Evolutionary conservation across 768 basidiomycete genomes (phyloP), one percentile per base, ranked within the genome.

Genomic region (Suillus sp.): DNA sequence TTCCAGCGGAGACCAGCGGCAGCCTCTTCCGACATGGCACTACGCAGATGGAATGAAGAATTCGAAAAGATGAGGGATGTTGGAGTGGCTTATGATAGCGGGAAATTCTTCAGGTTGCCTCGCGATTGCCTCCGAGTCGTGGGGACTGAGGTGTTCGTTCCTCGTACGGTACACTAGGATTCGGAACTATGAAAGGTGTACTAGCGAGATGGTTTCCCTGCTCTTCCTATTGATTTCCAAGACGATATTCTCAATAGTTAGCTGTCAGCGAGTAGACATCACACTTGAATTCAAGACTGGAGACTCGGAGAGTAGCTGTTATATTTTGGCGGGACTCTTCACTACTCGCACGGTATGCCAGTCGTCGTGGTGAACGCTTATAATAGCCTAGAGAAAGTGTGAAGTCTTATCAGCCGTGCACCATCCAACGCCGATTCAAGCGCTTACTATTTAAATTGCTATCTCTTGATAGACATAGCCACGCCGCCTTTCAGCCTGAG

Each of bases 311-410:
- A 30, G 27, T 51, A 10, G 30, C 20, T n/a, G 32, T 34, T 53
- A 34, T 20, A 34, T 53, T 34, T 34, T 20, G 2, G 51, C 30
- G 32, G 20, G 10, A 53, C n/a, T 34, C 11, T 34, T 7, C 32
- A n/a, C 32, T 53, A n/a, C 51, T 53, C 51, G 32, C 51, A 53
- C 51, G 51, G 51, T 53, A 34, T 53, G 51, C 22, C 22, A 47
- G 45, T 53, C 30, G 51, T 32, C 51, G 20, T 53, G 51, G 32
- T 34, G 51, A 32, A n/a, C 11, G 51, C 11, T 34, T 53, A 53
- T 53, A 32, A 53, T 53, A 53, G 32, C 10, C 30, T 34, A 53
- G 51, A 34, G 51, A n/a, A n/a, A n/a, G 11, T 34, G 51, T 34
- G 51, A n/a, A 53, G 32, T 13, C 20, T 32, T 53, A 34, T 53